Evolutionary conservation across 768 basidiomycete species (phyloP).

Genomic region (Hygrophorus pudorinus): DNA sequence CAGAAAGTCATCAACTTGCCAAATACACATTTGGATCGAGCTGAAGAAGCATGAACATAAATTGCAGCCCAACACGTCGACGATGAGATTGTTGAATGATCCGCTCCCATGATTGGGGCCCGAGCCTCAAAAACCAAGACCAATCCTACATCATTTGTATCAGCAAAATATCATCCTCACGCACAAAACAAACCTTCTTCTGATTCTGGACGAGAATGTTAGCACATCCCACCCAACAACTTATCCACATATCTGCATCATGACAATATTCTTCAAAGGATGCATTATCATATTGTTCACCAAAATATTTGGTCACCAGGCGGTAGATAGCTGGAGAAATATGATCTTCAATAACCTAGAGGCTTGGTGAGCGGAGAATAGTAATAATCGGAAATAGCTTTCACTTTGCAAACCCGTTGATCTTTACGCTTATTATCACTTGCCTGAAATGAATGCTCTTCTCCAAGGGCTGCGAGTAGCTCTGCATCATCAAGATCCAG

Average conservation of each 20-base stretch:
- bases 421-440: constrained; percentile 38
- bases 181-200: constrained; percentile 15
- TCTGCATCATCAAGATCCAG: constrained; percentile 56
- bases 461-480: constrained; percentile 43
- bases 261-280: constrained; percentile 13
- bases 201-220: constrained; percentile 38
- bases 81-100: constrained; percentile 41
- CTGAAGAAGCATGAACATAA: constrained; percentile 46
- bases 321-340: constrained; percentile 19
- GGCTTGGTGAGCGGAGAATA: constrained; percentile 1
- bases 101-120: constrained; percentile 44
- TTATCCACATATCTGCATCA: constrained; percentile 49
- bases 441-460: constrained; percentile 18
- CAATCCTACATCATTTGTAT: constrained; percentile 37
- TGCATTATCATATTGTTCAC: constrained; percentile 17
- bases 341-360: constrained; percentile 37
- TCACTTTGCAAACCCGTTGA: constrained; percentile 38
- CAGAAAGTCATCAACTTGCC: constrained; percentile 26
- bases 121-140: constrained; percentile 44
- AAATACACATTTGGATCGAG: constrained; percentile 52
- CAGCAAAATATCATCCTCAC: background rate
- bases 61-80: constrained; percentile 50
- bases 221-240: constrained; percentile 68
- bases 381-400: constrained; percentile 7
- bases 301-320: constrained; percentile 25